phyloP scores from a whole-genome alignment of 805 yeast genomes.

The Kazachstania kunashirensis region DNA sequence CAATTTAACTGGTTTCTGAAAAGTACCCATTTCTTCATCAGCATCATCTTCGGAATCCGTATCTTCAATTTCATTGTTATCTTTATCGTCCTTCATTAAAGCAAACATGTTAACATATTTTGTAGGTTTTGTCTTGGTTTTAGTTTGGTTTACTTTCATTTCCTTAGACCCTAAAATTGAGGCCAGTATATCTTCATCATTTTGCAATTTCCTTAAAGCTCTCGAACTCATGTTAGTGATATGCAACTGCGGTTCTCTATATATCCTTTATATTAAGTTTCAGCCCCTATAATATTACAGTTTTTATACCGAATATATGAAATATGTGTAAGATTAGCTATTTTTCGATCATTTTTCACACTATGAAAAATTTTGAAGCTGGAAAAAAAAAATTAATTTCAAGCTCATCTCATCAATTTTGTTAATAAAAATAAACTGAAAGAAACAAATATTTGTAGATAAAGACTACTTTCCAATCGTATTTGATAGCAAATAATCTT shows the following conservation, averaged over 20 bases:
- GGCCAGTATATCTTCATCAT: slow-evolving; percentile 23
- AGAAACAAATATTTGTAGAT: too few species aligned
- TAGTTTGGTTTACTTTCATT: neutral
- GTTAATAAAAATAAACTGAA: too few species aligned
- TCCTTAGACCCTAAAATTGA: slow-evolving; percentile 12
- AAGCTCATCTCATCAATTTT: too few species aligned
- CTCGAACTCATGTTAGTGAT: slow-evolving; percentile 31
- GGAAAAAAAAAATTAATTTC: too few species aligned
- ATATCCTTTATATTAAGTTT: too few species aligned
- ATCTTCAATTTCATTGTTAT: slow-evolving; percentile 8
- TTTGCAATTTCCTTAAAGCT: slow-evolving; percentile 29
- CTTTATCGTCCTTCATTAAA: slow-evolving; percentile 20
- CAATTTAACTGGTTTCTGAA: slow-evolving; percentile 2
- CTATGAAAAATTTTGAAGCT: too few species aligned
- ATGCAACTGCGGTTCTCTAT: too few species aligned
- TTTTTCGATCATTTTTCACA: neutral
- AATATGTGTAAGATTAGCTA: neutral
- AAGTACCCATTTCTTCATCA: slow-evolving; percentile 5
- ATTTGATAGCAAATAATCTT: too few species aligned
- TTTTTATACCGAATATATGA: neutral
- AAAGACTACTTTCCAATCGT: too few species aligned
- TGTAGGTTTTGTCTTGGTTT: slow-evolving; percentile 1
- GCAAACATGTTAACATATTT: slow-evolving; percentile 20
- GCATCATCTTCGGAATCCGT: slow-evolving; percentile 7
- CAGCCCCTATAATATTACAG: too few species aligned